Evolutionary conservation across 106 monocot genomes (phyloP), one percentile per base, ranked within the genome.

Genomic region (Dactylorhiza incarnata): DNA sequence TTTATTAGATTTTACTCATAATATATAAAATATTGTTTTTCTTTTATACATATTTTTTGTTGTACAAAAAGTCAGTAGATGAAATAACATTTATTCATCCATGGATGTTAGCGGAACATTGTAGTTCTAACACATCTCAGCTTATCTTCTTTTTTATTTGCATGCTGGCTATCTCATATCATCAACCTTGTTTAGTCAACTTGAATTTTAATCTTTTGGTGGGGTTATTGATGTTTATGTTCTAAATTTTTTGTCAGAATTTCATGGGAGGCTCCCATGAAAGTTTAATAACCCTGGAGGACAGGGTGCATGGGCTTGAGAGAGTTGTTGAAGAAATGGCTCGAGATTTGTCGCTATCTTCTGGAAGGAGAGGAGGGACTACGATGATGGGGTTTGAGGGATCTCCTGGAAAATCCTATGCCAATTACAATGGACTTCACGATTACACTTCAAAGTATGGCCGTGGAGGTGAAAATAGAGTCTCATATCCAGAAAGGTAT

Each of bases 251-350:
- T 78, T 59, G 37, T 37, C 82, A 93, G 97, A 89, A 94, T 49
- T 97, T 97, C 73, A 97, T 94, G 93, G 93, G 91, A 29, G 97
- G 97, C 20, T 93, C 97, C 45, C 97, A 91, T 80, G 91, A 94
- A 43, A 94, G 87, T 79, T 94, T 97, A 86, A 68, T 94, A 49
- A 94, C 93, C 73, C 78, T 97, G 20, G 97, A 97, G 73, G 89
- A 91, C 71, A 80, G 97, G 77, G 97, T 97, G 1, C 80, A 87
- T 51, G 97, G 97, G 45, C 90, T 97, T 62, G 97, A 97, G 78
- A 85, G 97, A 80, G 74, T 93, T 63, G 97, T 97, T 45, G 97
- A 97, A 71, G 93, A 97, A 71, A 97, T 97, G 89, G 91, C 91
- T 37, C 85, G 87, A 5, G 97, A 97, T 76, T 80, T 97, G 65